These are phyloP conservation scores for Parafenestella ontariensis DNA, from an alignment of 2,329 filamentous ascomycete genomes.

Conservation along the genomic window DNA sequence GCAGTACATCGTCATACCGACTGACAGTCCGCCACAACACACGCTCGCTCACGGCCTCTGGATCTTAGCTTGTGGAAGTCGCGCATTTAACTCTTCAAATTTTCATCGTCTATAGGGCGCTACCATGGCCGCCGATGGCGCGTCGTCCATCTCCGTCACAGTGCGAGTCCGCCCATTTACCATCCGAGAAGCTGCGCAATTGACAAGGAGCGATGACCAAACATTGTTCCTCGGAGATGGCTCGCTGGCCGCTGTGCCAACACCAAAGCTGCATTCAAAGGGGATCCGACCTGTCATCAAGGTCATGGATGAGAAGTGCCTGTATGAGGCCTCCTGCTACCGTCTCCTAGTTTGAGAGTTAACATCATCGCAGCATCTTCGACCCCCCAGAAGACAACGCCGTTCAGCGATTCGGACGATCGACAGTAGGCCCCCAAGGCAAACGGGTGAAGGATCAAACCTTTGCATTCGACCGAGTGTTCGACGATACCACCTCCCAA, in stretches of 20 bases:
- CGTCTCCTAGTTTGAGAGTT: constrained; percentile 15
- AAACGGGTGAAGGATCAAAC: constrained; percentile 98
- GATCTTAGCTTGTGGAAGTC: constrained; percentile 14
- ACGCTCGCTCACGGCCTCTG: constrained; percentile 22
- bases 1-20: constrained; percentile 33
- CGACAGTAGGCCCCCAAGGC: constrained; percentile 72
- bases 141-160: constrained; percentile 59
- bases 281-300: constrained; percentile 93
- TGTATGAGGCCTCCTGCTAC: constrained; percentile 65
- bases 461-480: constrained; percentile 95
- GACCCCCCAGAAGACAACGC: constrained; percentile 96
- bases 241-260: constrained; percentile 84
- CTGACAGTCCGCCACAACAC: constrained; percentile 22
- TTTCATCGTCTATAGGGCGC: constrained; percentile 20
- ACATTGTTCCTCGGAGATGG: constrained; percentile 96
- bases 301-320: constrained; percentile 92
- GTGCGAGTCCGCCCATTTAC: constrained; percentile 72
- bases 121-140: constrained; percentile 51
- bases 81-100: constrained; percentile 18
- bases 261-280: constrained; percentile 83
- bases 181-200: constrained; percentile 92
- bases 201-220: constrained; percentile 80
- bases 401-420: constrained; percentile 84
- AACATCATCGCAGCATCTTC: constrained; percentile 73
- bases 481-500: constrained; percentile 93